Conservation (phyloP, 805 yeast genomes). For the Candida fluviatilis region DNA sequence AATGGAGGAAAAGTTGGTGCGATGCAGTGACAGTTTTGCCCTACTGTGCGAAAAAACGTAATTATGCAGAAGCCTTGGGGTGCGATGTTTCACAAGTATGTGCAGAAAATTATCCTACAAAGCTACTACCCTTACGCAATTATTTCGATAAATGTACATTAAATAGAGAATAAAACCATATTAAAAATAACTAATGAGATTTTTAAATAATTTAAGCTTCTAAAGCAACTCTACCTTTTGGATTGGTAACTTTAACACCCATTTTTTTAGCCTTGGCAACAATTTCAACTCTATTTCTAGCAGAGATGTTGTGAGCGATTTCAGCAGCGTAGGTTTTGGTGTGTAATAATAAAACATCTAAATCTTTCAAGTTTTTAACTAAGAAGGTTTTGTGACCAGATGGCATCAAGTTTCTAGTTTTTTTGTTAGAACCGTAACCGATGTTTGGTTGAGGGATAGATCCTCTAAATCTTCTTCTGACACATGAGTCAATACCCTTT, state of each 20-base stretch:
- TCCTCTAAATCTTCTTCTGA: slow-evolving; percentile 99
- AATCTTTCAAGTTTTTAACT: slow-evolving; percentile 88
- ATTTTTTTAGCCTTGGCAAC: slow-evolving; percentile 96
- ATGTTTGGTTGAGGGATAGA: slow-evolving; percentile 98
- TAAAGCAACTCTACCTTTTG: slow-evolving; percentile 96
- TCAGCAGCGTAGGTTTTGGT: slow-evolving; percentile 99
- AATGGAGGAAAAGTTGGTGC: too few species aligned
- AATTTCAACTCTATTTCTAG: slow-evolving; percentile 96
- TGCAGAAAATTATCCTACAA: too few species aligned
- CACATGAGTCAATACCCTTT: slow-evolving; percentile 99
- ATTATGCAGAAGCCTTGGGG: too few species aligned
- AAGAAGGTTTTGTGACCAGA: slow-evolving; percentile 97
- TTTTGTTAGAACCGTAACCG: slow-evolving; percentile 99
- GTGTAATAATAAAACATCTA: slow-evolving; percentile 94
- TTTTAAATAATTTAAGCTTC: slow-evolving; percentile 69
- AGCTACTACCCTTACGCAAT: not conserved
- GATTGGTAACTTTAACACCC: slow-evolving; percentile 98
- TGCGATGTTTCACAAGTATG: too few species aligned
- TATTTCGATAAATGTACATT: slow-evolving; percentile 12
- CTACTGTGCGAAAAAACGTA: too few species aligned
- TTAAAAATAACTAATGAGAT: slow-evolving; percentile 2
- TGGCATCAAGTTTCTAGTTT: slow-evolving; percentile 92
- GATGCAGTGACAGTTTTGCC: too few species aligned
- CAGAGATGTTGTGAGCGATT: slow-evolving; percentile 97
- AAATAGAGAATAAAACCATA: slow-evolving; percentile 1